Evolutionary conservation across 257 asterid genomes (phyloP).

Genomic region (Solanum megistacrolobum): DNA sequence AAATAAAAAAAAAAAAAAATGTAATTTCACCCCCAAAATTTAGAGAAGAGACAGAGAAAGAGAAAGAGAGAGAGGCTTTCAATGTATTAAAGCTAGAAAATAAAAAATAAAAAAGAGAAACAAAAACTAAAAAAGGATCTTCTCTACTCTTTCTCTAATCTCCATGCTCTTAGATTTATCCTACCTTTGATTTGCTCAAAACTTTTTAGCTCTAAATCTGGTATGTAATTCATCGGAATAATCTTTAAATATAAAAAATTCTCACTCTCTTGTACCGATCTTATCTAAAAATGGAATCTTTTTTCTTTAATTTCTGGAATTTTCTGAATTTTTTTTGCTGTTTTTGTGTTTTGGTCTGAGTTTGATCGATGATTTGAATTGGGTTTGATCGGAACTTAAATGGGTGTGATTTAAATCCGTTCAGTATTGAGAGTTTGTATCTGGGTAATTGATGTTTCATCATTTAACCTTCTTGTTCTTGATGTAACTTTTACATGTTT

Average conservation of each 20-base stretch:
- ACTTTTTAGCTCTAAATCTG: conserved; percentile 41
- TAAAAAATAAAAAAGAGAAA: not conserved
- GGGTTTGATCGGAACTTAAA: conserved; percentile 8
- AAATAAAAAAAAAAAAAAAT: not conserved
- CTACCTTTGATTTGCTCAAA: conserved; percentile 36
- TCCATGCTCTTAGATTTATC: conserved; percentile 56
- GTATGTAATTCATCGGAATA: conserved; percentile 41
- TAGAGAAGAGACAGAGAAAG: not conserved
- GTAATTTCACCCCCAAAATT: not conserved
- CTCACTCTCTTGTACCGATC: not conserved
- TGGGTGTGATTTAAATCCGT: conserved; percentile 23
- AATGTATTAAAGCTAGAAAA: conserved; percentile 14
- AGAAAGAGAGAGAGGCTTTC: not conserved
- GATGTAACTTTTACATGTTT: conserved; percentile 19
- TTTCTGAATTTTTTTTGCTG: not conserved
- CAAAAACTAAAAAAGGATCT: conserved; percentile 20
- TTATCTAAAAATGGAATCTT: not conserved
- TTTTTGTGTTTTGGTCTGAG: conserved; percentile 33
- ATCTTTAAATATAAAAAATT: not conserved
- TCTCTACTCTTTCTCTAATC: conserved; percentile 32
- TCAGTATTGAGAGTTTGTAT: conserved; percentile 23
- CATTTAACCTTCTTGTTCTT: conserved; percentile 5
- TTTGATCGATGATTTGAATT: conserved; percentile 14
- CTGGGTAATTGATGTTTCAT: conserved; percentile 16
- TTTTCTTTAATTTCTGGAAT: not conserved